Conservation (phyloP, 2,329 filamentous ascomycete genomes). For the Botrytis squamosa region DNA sequence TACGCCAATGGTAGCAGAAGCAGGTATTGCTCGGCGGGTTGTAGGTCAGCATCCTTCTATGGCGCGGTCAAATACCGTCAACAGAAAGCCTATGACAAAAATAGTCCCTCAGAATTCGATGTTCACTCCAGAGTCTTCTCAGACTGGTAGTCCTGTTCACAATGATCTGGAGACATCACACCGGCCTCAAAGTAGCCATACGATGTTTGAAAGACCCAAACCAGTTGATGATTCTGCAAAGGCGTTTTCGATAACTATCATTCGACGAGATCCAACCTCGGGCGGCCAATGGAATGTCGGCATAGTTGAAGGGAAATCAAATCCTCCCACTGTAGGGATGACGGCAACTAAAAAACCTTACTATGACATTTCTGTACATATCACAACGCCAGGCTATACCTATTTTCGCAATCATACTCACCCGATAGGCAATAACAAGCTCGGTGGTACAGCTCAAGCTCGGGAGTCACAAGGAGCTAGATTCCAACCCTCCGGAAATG, state of each 20-base stretch:
- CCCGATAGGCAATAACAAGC: slow-evolving; percentile 11
- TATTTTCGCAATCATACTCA: slow-evolving; percentile 31
- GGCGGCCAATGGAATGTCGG: slow-evolving; percentile 75
- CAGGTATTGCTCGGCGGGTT: slow-evolving; percentile 29
- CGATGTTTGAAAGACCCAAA: slow-evolving; percentile 19
- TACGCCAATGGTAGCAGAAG: slow-evolving; percentile 19
- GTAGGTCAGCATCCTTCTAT: slow-evolving; percentile 20
- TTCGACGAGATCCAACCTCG: slow-evolving; percentile 69
- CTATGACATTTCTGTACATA: slow-evolving; percentile 38
- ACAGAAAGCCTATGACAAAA: slow-evolving; percentile 28
- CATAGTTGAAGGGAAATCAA: slow-evolving; percentile 48
- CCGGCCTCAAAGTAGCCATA: slow-evolving; percentile 15
- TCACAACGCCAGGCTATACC: slow-evolving; percentile 39
- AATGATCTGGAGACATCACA: neutral
- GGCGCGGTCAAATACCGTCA: slow-evolving; percentile 20
- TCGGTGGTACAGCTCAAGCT: slow-evolving; percentile 10
- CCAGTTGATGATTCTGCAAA: slow-evolving; percentile 13
- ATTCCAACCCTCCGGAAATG: slow-evolving; percentile 6
- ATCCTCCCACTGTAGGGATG: slow-evolving; percentile 12
- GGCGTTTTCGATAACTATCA: slow-evolving; percentile 49
- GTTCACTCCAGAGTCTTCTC: slow-evolving; percentile 1
- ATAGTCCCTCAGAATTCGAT: slow-evolving; percentile 19
- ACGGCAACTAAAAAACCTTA: slow-evolving; percentile 42
- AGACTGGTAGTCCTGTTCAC: neutral
- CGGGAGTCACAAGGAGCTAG: slow-evolving; percentile 5